Evolutionary conservation across 306 rosid species (phyloP).

Genomic region (Castanea sativa): DNA sequence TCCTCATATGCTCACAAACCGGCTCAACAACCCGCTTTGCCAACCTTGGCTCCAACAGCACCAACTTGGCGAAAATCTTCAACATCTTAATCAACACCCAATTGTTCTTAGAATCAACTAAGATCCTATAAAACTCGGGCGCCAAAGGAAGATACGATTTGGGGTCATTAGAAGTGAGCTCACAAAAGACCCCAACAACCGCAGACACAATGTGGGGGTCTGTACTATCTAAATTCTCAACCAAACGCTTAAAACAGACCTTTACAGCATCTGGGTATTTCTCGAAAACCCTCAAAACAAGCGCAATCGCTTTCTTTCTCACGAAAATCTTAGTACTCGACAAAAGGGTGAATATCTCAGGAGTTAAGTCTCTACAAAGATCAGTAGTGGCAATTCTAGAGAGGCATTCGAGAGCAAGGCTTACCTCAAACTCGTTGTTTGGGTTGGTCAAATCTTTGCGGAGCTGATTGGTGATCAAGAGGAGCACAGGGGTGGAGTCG

Average conservation of each 20-base stretch:
- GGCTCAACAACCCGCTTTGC: slow-evolving; percentile 80
- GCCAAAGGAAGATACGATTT: slow-evolving; percentile 79
- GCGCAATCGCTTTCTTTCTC: slow-evolving; percentile 74
- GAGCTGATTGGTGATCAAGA: slow-evolving; percentile 90
- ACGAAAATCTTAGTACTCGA: slow-evolving; percentile 53
- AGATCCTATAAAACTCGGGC: slow-evolving; percentile 74
- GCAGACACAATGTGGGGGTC: slow-evolving; percentile 60
- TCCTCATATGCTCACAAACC: slow-evolving; percentile 65
- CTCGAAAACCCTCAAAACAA: slow-evolving; percentile 65
- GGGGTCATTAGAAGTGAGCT: slow-evolving; percentile 67
- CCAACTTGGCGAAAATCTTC: slow-evolving; percentile 77
- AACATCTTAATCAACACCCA: slow-evolving; percentile 84
- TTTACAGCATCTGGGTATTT: slow-evolving; percentile 81
- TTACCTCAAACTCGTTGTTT: slow-evolving; percentile 55
- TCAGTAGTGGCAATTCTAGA: slow-evolving; percentile 71
- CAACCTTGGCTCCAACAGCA: slow-evolving; percentile 72
- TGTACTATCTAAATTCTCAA: slow-evolving; percentile 71
- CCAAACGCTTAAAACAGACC: slow-evolving; percentile 88
- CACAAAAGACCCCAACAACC: slow-evolving; percentile 84
- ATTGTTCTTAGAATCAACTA: slow-evolving; percentile 77
- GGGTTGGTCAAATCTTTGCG: slow-evolving; percentile 73
- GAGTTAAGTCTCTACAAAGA: slow-evolving; percentile 82
- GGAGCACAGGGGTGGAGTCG: slow-evolving; percentile 68
- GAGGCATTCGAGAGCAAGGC: slow-evolving; percentile 71
- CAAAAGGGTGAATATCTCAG: slow-evolving; percentile 68